Percentiles rank a stretch among this genome's conserved stretches.
These are phyloP conservation scores for Diaporthe citri DNA, from an alignment of 2,329 filamentous ascomycete genomes.

Conservation along the genomic window DNA sequence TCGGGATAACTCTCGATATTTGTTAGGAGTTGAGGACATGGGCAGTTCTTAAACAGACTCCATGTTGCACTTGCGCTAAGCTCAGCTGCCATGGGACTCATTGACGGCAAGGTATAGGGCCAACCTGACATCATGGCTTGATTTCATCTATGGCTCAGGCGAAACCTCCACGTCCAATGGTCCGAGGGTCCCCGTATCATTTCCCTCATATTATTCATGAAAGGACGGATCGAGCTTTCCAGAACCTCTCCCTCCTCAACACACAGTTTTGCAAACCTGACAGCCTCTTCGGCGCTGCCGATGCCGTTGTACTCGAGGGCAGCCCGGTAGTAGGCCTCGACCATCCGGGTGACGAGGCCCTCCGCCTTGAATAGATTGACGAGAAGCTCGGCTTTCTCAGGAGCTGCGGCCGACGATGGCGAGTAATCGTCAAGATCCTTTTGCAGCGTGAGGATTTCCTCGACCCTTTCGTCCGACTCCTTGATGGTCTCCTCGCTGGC, in stretches of 20 bases:
- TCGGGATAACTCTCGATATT: background rate
- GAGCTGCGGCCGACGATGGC: constrained; percentile 44
- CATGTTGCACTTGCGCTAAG: background rate
- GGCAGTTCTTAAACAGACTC: too few species aligned
- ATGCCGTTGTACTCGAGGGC: constrained; percentile 56
- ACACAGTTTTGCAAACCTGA: constrained; percentile 48
- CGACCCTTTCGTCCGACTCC: constrained; percentile 52
- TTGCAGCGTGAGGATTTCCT: constrained; percentile 48
- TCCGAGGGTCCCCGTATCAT: constrained; percentile 46
- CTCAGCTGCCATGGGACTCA: background rate
- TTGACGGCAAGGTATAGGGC: too few species aligned
- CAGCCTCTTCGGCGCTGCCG: constrained; percentile 48
- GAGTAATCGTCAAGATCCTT: constrained; percentile 53
- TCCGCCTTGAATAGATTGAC: constrained; percentile 54
- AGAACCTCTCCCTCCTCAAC: constrained; percentile 47
- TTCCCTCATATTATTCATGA: constrained; percentile 51
- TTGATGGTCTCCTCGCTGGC: constrained; percentile 44
- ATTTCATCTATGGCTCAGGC: background rate
- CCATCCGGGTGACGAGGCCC: constrained; percentile 47
- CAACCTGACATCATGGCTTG: background rate
- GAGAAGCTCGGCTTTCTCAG: constrained; percentile 53
- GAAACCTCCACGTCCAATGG: constrained; percentile 47
- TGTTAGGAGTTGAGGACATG: background rate
- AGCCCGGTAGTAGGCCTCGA: constrained; percentile 54
- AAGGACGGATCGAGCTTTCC: constrained; percentile 49